A percentile compares a stretch with the other conserved stretches of the same genome.
These are phyloP conservation scores for Lactarius vividus DNA, from an alignment of 768 basidiomycete genomes.

Conservation along the genomic window DNA sequence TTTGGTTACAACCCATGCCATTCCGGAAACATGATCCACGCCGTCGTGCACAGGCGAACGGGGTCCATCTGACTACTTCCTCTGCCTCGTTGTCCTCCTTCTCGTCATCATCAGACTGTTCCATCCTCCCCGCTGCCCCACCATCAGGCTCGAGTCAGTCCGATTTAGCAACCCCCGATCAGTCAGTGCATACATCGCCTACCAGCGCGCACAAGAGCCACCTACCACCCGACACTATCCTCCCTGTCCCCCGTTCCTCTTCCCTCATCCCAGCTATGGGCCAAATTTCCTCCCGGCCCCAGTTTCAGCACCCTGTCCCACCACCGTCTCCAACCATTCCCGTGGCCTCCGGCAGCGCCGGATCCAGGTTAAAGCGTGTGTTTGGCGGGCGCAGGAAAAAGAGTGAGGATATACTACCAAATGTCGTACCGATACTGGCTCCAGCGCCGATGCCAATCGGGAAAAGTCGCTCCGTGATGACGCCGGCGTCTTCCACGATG, in stretches of 20 bases:
- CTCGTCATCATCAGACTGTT: constrained; percentile 42
- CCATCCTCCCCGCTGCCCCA: constrained; percentile 40
- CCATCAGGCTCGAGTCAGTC: constrained; percentile 40
- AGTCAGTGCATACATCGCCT: constrained; percentile 36
- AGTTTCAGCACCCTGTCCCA: constrained; percentile 28
- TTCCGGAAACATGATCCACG: constrained; percentile 27
- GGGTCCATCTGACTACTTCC: constrained; percentile 40
- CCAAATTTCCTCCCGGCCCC: constrained; percentile 35
- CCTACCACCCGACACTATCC: constrained; percentile 32
- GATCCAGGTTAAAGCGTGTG: constrained; percentile 55
- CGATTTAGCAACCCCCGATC: constrained; percentile 46
- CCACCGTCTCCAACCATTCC: constrained; percentile 30
- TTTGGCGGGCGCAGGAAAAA: constrained; percentile 58
- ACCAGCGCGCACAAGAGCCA: constrained; percentile 29
- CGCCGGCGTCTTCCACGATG: constrained; percentile 31
- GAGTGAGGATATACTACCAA: constrained; percentile 44
- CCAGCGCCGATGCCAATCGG: constrained; percentile 7
- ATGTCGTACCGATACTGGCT: constrained; percentile 5
- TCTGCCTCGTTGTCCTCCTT: constrained; percentile 44
- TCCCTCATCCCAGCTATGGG: constrained; percentile 40
- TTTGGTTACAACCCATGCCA: constrained; percentile 17
- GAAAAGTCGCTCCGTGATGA: constrained; percentile 25
- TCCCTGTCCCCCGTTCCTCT: constrained; percentile 34
- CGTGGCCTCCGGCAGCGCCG: constrained; percentile 34
- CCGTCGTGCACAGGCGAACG: constrained; percentile 16